Evolutionary conservation across 441 rosid genomes (phyloP).

Genomic region (Manihot esculenta): DNA sequence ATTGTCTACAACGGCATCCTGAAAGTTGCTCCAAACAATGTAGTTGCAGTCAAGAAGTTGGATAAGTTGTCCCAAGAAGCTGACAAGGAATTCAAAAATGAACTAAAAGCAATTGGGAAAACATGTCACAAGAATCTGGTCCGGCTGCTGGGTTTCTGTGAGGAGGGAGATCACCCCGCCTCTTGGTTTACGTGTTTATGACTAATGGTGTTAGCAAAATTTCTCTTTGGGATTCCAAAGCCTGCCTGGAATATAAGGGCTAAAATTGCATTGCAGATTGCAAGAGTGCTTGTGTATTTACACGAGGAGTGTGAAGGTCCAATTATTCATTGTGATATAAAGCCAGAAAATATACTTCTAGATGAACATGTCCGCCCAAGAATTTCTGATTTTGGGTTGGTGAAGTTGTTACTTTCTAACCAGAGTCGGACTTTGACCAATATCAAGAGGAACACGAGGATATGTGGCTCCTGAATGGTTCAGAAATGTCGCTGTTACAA

Average conservation of each 20-base stretch:
- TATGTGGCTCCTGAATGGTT: slow-evolving; percentile 31
- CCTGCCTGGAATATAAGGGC: slow-evolving; percentile 17
- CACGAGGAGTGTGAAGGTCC: slow-evolving; percentile 22
- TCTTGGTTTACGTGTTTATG: slow-evolving; percentile 21
- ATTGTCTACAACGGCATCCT: slow-evolving; percentile 20
- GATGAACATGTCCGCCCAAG: slow-evolving; percentile 10
- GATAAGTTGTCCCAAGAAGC: slow-evolving; percentile 11
- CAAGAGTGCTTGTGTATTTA: slow-evolving; percentile 17
- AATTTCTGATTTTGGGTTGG: slow-evolving; percentile 26
- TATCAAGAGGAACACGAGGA: slow-evolving; percentile 24
- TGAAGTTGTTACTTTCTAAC: slow-evolving; percentile 16
- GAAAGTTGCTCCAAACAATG: neutral
- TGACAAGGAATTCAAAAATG: slow-evolving; percentile 19
- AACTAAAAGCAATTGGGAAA: slow-evolving; percentile 18
- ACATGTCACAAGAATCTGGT: slow-evolving; percentile 26
- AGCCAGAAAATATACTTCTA: slow-evolving; percentile 26
- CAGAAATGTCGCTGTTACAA: slow-evolving; percentile 24
- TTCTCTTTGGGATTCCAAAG: slow-evolving; percentile 7
- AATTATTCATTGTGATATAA: slow-evolving; percentile 25
- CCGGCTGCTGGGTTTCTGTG: slow-evolving; percentile 19
- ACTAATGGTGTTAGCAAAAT: slow-evolving; percentile 16
- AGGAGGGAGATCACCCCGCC: slow-evolving; percentile 11
- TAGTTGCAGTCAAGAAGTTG: slow-evolving; percentile 22
- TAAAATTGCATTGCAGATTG: slow-evolving; percentile 14
- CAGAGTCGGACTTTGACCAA: slow-evolving; percentile 17